Percentiles rank a stretch among this genome's conserved stretches.
phyloP scores from a whole-genome alignment of 1,139 yeast genomes.

The Debaryomyces coudertii region DNA sequence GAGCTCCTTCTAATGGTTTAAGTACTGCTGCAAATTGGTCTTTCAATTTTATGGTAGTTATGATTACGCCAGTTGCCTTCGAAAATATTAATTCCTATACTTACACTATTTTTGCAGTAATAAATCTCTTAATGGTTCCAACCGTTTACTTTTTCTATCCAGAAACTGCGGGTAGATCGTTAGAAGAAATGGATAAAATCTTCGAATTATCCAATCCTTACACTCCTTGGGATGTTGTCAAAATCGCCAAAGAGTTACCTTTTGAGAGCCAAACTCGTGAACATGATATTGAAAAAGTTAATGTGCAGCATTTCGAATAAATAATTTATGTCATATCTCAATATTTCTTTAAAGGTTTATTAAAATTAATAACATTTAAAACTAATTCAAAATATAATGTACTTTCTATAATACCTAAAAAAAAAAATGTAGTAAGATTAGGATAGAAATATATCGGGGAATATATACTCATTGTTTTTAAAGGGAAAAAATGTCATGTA shows the following conservation, averaged over 20 bases:
- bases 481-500: no score
- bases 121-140: conserved; percentile 54
- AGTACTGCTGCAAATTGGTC: conserved; percentile 50
- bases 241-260: conserved; percentile 39
- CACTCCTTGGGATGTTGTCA: conserved; percentile 44
- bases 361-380: no score
- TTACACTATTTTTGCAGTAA: conserved; percentile 42
- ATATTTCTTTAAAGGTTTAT: no score
- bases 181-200: conserved; percentile 48
- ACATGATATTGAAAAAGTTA: not conserved
- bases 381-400: no score
- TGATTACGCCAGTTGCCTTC: conserved; percentile 49
- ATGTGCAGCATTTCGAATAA: not conserved
- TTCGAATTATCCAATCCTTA: conserved; percentile 39
- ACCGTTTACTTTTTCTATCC: conserved; percentile 52
- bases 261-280: conserved; percentile 20
- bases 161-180: conserved; percentile 48
- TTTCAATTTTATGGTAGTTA: conserved; percentile 45
- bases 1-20: conserved; percentile 56
- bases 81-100: conserved; percentile 35
- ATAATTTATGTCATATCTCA: not conserved
- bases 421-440: no score
- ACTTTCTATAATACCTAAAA: no score
- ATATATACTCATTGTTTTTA: no score
- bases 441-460: no score